Evolutionary conservation across 2,329 filamentous ascomycete species (phyloP), one percentile per base, ranked within the genome.

Genomic region (Tolypocladium tropicale): DNA sequence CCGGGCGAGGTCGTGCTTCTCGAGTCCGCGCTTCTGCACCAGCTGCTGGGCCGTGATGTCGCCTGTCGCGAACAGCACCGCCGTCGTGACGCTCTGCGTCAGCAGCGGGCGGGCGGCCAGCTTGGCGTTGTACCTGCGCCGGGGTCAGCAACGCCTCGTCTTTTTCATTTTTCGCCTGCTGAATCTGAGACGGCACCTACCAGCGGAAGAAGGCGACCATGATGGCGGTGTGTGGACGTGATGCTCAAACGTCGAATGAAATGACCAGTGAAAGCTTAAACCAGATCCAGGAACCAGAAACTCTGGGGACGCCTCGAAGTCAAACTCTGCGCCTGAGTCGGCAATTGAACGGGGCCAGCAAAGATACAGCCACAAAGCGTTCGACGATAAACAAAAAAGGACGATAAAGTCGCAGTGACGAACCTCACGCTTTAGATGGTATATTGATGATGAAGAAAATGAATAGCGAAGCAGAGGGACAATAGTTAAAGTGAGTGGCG

Each of bases 31-130:
- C 71, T 84, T 86, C 75, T 97, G 93, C 58, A 99, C 89, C 37
- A 84, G 78, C 74, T 97, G 93, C 74, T 99, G 94, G 39, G 94
- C 90, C 62, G 95, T 85, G 58, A 88, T 79, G 75, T 99, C 94
- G 65, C 94, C 94, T 16, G 91, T 89, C 57, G 88, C 92, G 70
- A 97, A 99, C 60, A 99, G 85, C 58, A 97, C 81, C 52, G 90
- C 88, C 41, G 93, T 96, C 56, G 91, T 95, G 65, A 96, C 76
- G 69, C 87, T 89, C 78, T 96, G 90, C 12, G 93, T 97, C 67
- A 96, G 83, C 64, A 97, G 78, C 58, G 93, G 93, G 68, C 89
- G 83, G 66, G 84, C 82, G 64, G 88, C 86, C 69, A 96, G 79
- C 72, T 84, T 88, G 68, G 83, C 79, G 74, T 95, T 90, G 77